These are phyloP conservation scores for Penstemon eatonii DNA, from an alignment of 257 asterid species.

Conservation along the genomic window DNA sequence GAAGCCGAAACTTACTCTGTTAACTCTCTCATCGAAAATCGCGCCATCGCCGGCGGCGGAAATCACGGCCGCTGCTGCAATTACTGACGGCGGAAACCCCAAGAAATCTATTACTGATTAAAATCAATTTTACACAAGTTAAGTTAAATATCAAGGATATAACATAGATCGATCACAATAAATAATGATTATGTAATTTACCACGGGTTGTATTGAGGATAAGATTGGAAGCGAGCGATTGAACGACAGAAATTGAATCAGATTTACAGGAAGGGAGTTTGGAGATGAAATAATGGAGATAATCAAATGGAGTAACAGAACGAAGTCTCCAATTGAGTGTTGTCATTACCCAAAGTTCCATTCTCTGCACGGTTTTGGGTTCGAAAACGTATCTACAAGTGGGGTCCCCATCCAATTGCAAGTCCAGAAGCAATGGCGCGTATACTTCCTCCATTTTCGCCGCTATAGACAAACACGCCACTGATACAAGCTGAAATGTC, in stretches of 20 bases:
- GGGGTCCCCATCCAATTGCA: slow-evolving; percentile 37
- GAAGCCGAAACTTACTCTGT: slow-evolving; percentile 38
- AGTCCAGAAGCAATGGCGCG: slow-evolving; percentile 45
- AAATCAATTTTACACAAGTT: slow-evolving; percentile 4
- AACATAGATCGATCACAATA: background rate
- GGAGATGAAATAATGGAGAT: slow-evolving; percentile 48
- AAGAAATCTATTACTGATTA: slow-evolving; percentile 44
- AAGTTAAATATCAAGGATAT: background rate
- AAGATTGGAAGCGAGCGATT: slow-evolving; percentile 33
- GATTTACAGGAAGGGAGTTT: slow-evolving; percentile 27
- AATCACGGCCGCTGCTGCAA: slow-evolving; percentile 60
- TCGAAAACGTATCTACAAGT: slow-evolving; percentile 31
- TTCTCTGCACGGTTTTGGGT: slow-evolving; percentile 44
- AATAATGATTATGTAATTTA: slow-evolving; percentile 6
- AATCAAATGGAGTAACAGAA: slow-evolving; percentile 61
- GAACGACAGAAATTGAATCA: slow-evolving; percentile 15
- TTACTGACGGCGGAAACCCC: slow-evolving; percentile 47
- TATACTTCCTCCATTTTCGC: slow-evolving; percentile 57
- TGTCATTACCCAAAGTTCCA: slow-evolving; percentile 53
- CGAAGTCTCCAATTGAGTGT: slow-evolving; percentile 54
- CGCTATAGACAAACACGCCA: slow-evolving; percentile 56
- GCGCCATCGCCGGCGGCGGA: slow-evolving; percentile 41
- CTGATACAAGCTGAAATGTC: slow-evolving; percentile 51
- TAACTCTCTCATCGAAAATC: slow-evolving; percentile 37
- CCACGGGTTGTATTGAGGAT: slow-evolving; percentile 55